Base-by-base conservation (phyloP, 2,329 filamentous ascomycete species). In the Raffaelea arxii region DNA sequence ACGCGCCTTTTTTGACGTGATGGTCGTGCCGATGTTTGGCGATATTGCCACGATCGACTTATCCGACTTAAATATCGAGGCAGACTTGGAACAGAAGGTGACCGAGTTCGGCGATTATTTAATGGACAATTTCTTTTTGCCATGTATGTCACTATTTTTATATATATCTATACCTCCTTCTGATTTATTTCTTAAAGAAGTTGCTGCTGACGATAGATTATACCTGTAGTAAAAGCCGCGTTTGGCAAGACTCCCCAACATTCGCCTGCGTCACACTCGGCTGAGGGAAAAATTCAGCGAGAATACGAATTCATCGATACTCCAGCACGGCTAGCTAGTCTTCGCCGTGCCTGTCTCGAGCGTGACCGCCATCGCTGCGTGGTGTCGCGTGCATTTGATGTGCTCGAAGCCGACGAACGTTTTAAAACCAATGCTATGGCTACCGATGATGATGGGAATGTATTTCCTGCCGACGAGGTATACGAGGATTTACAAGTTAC, bases 291-390 rank as follows among this genome's bases (percentile, higher is more conserved):
- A 39, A 52, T 45, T 5, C 54, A 59, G 35, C 50, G 47, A 37
- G 51, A 45, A 21, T 35, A 46, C 36, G 41, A 23, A 14, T 55
- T 54, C 46, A 40, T 51, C 21, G 55, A 54, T 27, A 59, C 58
- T 9, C 43, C 50, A 11, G 50, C 55, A n/a, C 51, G 56, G 22
- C n/a, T 60, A 32, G 54, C 57, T 2, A 42, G 43, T 30, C 54
- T 62, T 18, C 57, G 56, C 19, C 48, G 51, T 4, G 47, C 44
- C 35, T 62, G 59, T 50, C 56, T 61, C 32, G 25, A 53, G 23
- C 58, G 57, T 22, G 58, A 62, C 44, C 58, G 54, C 24, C 52
- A 59, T 46, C 58, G 57, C 40, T 61, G 57, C 42, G 56, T 61
- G 2, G 49, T 62, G 32, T 51, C 55, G 11, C 54, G 54, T 4